phyloP scores from a whole-genome alignment of 805 yeast species.

The Sugiyamaella americana region DNA sequence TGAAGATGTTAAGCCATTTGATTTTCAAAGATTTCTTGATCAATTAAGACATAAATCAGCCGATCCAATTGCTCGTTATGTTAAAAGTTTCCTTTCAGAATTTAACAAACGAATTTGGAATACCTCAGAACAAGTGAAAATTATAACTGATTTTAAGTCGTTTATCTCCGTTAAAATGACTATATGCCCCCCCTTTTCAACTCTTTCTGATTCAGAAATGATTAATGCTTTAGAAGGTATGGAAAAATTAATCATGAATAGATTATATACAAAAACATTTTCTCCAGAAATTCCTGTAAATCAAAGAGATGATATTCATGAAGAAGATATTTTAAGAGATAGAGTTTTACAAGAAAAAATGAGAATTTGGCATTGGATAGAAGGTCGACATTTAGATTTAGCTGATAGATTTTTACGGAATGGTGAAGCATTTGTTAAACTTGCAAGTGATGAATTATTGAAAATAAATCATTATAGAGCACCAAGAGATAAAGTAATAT shows the following conservation, averaged over 20 bases:
- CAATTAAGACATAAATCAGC: constrained; percentile 71
- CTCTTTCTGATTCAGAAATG: constrained; percentile 52
- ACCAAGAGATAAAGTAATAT: constrained; percentile 90
- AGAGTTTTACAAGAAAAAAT: constrained; percentile 43
- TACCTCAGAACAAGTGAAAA: constrained; percentile 68
- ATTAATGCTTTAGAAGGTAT: constrained; percentile 82
- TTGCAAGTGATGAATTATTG: constrained; percentile 67
- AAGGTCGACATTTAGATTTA: constrained; percentile 74
- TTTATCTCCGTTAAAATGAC: constrained; percentile 53
- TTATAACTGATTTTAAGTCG: constrained; percentile 66
- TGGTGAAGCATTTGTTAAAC: constrained; percentile 49
- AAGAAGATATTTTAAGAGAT: constrained; percentile 61
- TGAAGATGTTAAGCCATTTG: constrained; percentile 43
- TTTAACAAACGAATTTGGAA: constrained; percentile 68
- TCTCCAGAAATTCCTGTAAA: constrained; percentile 60
- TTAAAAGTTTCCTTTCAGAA: constrained; percentile 75
- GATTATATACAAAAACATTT: constrained; percentile 70
- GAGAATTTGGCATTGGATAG: constrained; percentile 63
- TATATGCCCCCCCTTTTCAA: constrained; percentile 65
- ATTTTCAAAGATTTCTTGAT: constrained; percentile 72
- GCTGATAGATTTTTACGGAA: constrained; percentile 43
- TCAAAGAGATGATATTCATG: constrained; percentile 49
- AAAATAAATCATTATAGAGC: constrained; percentile 82
- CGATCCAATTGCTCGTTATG: constrained; percentile 81
- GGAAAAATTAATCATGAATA: constrained; percentile 87